phyloP scores from a whole-genome alignment of 768 basidiomycete genomes.

The Rubroboletus pulcherrimus region DNA sequence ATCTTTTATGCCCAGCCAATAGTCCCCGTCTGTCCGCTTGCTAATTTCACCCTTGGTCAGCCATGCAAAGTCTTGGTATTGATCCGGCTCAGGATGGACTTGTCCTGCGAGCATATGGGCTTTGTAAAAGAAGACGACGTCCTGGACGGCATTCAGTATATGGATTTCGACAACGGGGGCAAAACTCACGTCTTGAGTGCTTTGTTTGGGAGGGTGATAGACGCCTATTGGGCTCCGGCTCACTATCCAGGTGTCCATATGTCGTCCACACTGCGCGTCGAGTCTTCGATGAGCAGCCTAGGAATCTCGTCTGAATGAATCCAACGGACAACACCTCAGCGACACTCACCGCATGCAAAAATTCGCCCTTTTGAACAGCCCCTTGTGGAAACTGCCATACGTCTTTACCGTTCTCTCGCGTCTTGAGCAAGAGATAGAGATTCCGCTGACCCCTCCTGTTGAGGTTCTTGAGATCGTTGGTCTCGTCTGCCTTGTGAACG shows the following conservation, averaged over 20 bases:
- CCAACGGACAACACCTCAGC: neutral
- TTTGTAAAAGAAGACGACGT: constrained; percentile 85
- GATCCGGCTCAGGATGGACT: constrained; percentile 52
- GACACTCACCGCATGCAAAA: constrained; percentile 68
- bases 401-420: constrained; percentile 40
- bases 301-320: neutral
- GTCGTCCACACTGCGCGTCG: constrained; percentile 63
- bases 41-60: constrained; percentile 89
- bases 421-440: constrained; percentile 72
- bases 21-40: constrained; percentile 57
- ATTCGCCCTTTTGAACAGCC: constrained; percentile 55
- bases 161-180: neutral
- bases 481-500: constrained; percentile 55
- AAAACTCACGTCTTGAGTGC: constrained; percentile 36
- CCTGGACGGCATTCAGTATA: constrained; percentile 40
- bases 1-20: constrained; percentile 77
- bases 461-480: constrained; percentile 64
- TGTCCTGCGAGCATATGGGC: constrained; percentile 91
- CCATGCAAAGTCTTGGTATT: constrained; percentile 83
- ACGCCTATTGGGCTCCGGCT: constrained; percentile 84
- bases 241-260: constrained; percentile 96
- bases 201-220: constrained; percentile 47
- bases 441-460: constrained; percentile 84
- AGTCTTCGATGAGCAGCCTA: constrained; percentile 77
- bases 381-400: constrained; percentile 84